Percentiles rank a stretch among this genome's conserved stretches.
Evolutionary conservation across 2,329 filamentous ascomycete species (phyloP).

Genomic region (Metarhizium album): DNA sequence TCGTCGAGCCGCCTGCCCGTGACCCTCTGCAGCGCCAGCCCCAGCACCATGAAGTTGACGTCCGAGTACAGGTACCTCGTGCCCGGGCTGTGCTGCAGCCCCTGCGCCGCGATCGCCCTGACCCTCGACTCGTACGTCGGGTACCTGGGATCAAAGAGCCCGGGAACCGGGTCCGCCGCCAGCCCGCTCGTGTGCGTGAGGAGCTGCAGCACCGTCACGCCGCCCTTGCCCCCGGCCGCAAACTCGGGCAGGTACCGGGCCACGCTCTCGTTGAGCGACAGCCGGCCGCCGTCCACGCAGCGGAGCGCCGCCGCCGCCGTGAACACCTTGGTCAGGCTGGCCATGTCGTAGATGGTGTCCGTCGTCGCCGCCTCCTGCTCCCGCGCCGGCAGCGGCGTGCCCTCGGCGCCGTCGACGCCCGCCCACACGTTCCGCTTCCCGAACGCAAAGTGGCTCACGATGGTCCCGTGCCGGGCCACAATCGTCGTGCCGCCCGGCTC

Average conservation of each 20-base stretch:
- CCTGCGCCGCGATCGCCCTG: slow-evolving; percentile 16
- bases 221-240: slow-evolving; percentile 20
- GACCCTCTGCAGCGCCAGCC: slow-evolving; percentile 18
- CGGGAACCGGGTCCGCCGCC: slow-evolving; percentile 16
- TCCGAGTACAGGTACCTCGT: slow-evolving; percentile 23
- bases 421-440: slow-evolving; percentile 17
- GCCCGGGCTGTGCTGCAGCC: slow-evolving; percentile 16
- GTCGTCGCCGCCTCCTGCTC: slow-evolving; percentile 18
- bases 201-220: slow-evolving; percentile 22
- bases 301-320: slow-evolving; percentile 23
- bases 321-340: slow-evolving; percentile 27
- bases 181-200: slow-evolving; percentile 25
- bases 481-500: slow-evolving; percentile 15
- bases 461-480: slow-evolving; percentile 11
- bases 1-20: slow-evolving; percentile 16
- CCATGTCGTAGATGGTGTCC: slow-evolving; percentile 28
- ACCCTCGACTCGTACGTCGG: slow-evolving; percentile 14
- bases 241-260: slow-evolving; percentile 21
- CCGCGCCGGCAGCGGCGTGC: slow-evolving; percentile 14
- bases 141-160: slow-evolving; percentile 13
- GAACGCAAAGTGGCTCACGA: slow-evolving; percentile 18
- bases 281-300: slow-evolving; percentile 16
- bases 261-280: slow-evolving; percentile 18
- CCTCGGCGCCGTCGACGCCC: slow-evolving; percentile 20
- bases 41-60: slow-evolving; percentile 23